A percentile compares a stretch with the other conserved stretches of the same genome.
phyloP scores from a whole-genome alignment of 2,329 filamentous ascomycete genomes.

The Beauveria sp. region DNA sequence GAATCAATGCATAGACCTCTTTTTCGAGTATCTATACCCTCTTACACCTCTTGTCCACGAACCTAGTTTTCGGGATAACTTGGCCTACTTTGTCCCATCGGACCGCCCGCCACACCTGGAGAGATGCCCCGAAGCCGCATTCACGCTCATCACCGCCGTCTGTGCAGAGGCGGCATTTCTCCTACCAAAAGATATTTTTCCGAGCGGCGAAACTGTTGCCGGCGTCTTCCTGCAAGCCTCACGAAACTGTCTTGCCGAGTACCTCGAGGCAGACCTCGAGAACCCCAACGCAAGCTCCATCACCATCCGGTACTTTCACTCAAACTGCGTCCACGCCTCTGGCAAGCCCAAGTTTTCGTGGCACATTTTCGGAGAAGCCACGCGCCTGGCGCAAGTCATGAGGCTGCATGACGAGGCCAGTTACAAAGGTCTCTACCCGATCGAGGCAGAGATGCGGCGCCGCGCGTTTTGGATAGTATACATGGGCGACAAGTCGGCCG shows the following conservation, averaged over 20 bases:
- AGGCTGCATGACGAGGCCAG: slow-evolving; percentile 33
- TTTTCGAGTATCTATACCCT: slow-evolving; percentile 35
- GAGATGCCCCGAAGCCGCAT: slow-evolving; percentile 29
- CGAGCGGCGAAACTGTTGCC: slow-evolving; percentile 28
- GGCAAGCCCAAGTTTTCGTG: slow-evolving; percentile 36
- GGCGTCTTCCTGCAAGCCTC: slow-evolving; percentile 33
- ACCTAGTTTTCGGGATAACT: slow-evolving; percentile 28
- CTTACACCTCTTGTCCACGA: slow-evolving; percentile 35
- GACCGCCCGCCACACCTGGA: slow-evolving; percentile 15
- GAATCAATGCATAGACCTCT: slow-evolving; percentile 29
- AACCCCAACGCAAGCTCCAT: slow-evolving; percentile 34
- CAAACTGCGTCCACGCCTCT: slow-evolving; percentile 35
- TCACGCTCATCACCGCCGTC: slow-evolving; percentile 35
- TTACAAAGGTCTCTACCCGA: slow-evolving; percentile 23
- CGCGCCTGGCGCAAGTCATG: slow-evolving; percentile 34
- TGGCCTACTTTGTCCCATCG: slow-evolving; percentile 23
- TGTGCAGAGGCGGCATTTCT: slow-evolving; percentile 34
- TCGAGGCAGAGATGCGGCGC: slow-evolving; percentile 31
- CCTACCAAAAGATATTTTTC: slow-evolving; percentile 31
- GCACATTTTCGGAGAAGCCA: slow-evolving; percentile 38
- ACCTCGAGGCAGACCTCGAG: slow-evolving; percentile 34
- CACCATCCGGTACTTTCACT: slow-evolving; percentile 36
- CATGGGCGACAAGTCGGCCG: slow-evolving; percentile 32
- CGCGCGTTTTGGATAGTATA: slow-evolving; percentile 32
- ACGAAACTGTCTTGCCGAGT: slow-evolving; percentile 28